Percentiles rank a stretch among this genome's conserved stretches.
phyloP scores from a whole-genome alignment of 2,329 filamentous ascomycete species.

The Pseudopyricularia javanii region DNA sequence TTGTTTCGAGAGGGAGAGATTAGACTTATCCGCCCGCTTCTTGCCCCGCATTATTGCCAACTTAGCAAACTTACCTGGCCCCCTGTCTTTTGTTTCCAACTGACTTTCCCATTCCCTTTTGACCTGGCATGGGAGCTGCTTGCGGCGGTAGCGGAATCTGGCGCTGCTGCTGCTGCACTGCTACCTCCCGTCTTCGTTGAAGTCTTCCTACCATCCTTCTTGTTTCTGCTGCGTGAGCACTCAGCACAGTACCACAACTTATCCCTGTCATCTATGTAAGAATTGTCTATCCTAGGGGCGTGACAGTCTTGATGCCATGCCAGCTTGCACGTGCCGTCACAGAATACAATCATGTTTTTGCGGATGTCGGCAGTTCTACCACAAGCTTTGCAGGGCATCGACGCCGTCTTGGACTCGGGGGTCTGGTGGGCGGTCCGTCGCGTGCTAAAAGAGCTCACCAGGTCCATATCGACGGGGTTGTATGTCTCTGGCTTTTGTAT shows the following conservation, averaged over 20 bases:
- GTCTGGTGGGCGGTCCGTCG: not conserved
- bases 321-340: conserved; percentile 65
- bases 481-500: conserved; percentile 54
- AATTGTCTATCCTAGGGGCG: conserved; percentile 59
- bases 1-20: not conserved
- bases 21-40: not conserved
- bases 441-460: conserved; percentile 9
- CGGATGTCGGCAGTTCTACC: conserved; percentile 57
- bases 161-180: not conserved
- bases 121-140: not conserved
- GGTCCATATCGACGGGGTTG: conserved; percentile 40
- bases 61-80: conserved; percentile 21
- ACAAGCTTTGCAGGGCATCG: conserved; percentile 27
- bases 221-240: conserved; percentile 36
- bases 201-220: conserved; percentile 8
- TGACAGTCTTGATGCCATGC: conserved; percentile 78
- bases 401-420: not conserved
- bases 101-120: conserved; percentile 8
- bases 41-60: not conserved
- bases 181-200: conserved; percentile 6
- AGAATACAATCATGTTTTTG: conserved; percentile 77
- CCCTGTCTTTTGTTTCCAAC: conserved; percentile 23
- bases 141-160: not conserved
- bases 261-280: conserved; percentile 52
- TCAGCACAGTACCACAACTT: conserved; percentile 60